phyloP scores from a whole-genome alignment of 495 filamentous ascomycete species.

The Penicillium atrosanguineum region DNA sequence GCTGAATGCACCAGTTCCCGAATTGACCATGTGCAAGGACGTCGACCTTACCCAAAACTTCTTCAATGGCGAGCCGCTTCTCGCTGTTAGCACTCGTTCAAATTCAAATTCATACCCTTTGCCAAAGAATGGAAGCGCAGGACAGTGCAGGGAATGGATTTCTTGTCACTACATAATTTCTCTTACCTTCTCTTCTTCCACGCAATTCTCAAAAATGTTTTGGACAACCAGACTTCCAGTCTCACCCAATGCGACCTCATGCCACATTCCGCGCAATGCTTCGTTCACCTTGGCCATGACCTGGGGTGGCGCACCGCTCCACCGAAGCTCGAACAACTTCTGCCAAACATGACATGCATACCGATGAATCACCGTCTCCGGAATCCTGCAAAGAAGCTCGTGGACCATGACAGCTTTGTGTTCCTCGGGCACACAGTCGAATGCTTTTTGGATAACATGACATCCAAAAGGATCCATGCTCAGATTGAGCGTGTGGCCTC shows the following conservation, averaged over 20 bases:
- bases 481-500: conserved; percentile 87
- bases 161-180: not conserved
- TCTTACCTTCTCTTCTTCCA: conserved; percentile 95
- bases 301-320: conserved; percentile 90
- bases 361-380: conserved; percentile 96
- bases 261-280: conserved; percentile 94
- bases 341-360: conserved; percentile 99
- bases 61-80: conserved; percentile 92
- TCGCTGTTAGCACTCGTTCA: conserved; percentile 30
- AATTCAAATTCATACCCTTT: not conserved
- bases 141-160: not conserved
- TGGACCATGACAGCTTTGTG: conserved; percentile 98
- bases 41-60: conserved; percentile 90
- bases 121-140: not conserved
- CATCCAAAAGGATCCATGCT: conserved; percentile 99
- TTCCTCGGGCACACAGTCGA: conserved; percentile 94
- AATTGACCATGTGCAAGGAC: conserved; percentile 98
- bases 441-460: conserved; percentile 97
- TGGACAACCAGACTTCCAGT: conserved; percentile 97
- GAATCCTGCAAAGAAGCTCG: conserved; percentile 90
- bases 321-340: conserved; percentile 97
- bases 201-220: conserved; percentile 98
- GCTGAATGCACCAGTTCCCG: conserved; percentile 99
- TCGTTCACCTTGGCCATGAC: conserved; percentile 99
- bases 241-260: conserved; percentile 94